phyloP scores from a whole-genome alignment of 2,329 filamentous ascomycete genomes.

The Diaporthe sp. region DNA sequence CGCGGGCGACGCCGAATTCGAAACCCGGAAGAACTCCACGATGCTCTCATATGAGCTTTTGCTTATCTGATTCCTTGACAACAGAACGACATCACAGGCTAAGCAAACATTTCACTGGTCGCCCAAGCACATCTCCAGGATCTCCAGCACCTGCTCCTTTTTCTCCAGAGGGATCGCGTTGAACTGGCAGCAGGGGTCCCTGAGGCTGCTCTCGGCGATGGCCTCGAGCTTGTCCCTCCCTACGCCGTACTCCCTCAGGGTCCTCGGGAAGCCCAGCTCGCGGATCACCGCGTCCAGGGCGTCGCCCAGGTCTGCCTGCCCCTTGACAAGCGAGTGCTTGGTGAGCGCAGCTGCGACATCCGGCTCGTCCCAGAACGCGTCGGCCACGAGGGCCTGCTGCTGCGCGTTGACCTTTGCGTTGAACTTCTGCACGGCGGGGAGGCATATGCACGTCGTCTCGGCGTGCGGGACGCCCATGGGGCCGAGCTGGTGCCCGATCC shows the following conservation, averaged over 20 bases:
- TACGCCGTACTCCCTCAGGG: slow-evolving; percentile 61
- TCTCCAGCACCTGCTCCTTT: slow-evolving; percentile 62
- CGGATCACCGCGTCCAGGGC: slow-evolving; percentile 62
- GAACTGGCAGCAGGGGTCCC: slow-evolving; percentile 59
- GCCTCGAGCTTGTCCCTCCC: slow-evolving; percentile 59
- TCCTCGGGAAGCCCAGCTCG: slow-evolving; percentile 64
- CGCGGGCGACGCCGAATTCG: background rate
- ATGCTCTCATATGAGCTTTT: too few species aligned
- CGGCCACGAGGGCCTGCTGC: slow-evolving; percentile 54
- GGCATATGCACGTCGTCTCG: slow-evolving; percentile 67
- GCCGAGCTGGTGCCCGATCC: slow-evolving; percentile 58
- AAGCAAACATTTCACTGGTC: slow-evolving; percentile 58
- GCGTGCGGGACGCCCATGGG: slow-evolving; percentile 50
- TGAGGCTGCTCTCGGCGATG: slow-evolving; percentile 60
- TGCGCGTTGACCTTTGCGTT: slow-evolving; percentile 57
- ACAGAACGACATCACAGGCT: background rate
- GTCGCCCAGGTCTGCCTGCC: slow-evolving; percentile 60
- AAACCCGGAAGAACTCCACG: too few species aligned
- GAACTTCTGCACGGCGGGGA: slow-evolving; percentile 66
- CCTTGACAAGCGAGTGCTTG: slow-evolving; percentile 44
- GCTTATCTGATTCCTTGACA: background rate
- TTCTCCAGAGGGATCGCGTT: slow-evolving; percentile 61
- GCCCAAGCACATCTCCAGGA: slow-evolving; percentile 56
- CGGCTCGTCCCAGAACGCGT: slow-evolving; percentile 54
- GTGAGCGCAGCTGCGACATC: slow-evolving; percentile 52